Base-by-base conservation (phyloP, 495 filamentous ascomycete genomes). In the Amniculicola lignicola region DNA sequence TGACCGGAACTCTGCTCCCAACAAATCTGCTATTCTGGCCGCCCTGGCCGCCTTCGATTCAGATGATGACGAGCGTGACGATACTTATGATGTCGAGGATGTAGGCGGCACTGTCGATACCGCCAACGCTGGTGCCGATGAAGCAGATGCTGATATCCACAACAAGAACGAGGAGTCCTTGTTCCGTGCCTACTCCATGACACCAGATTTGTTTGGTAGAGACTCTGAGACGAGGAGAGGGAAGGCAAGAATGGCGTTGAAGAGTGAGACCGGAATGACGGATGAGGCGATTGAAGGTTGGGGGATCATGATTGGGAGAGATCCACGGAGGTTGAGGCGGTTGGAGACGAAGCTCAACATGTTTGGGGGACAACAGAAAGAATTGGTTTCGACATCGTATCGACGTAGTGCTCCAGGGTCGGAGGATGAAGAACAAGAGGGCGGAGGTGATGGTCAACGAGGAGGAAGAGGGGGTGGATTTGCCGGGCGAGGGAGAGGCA, bases 211-310 rank as follows among this genome's bases (percentile, higher is more conserved):
- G 0, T 96, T 96, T 62, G 76, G 70, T 1, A 80, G 91, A 5
- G 87, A 88, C 50, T 75, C 82, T 0, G 74, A 73, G 6, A 87
- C 88, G 2, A 76, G 90, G 46, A 74, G 86, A 52, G 75, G 84
- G 0, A 73, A 78, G 29, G 70, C 78, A 1, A 73, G 93, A 45
- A 69, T 63, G 4, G 72, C 73, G n/a, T 70, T 98, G 35, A 88
- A 83, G 61, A 77, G 76, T 14, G 84, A 88, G 59, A 95, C 89
- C 10, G 86, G 83, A 7, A 87, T 94, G 87, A 93, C 88, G 1
- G 92, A 98, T 59, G 93, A 98, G 67, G 85, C 83, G 5, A 87
- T 98, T 37, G 93, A 98, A 68, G 93, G 93, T 12, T 98, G 90
- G 90, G 88, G 78, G 2, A 70, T 95, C 21, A 95, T 97, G 89